These are phyloP conservation scores for Glycine soja DNA, from an alignment of 306 rosid genomes.

Conservation along the genomic window DNA sequence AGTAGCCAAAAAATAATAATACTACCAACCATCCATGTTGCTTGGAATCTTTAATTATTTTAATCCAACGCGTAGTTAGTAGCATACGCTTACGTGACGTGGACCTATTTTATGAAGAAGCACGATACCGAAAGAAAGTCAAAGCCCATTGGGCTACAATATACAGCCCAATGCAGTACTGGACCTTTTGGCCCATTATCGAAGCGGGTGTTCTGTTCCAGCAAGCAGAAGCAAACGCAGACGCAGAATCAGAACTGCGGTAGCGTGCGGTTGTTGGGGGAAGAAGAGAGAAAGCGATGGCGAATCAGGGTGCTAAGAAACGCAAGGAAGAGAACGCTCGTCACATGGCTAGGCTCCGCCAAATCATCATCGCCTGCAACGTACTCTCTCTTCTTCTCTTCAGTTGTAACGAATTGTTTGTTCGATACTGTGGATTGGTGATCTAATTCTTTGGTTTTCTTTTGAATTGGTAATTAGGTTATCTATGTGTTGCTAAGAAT, in stretches of 20 bases:
- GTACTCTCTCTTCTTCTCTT: conserved; percentile 41
- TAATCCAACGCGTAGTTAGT: neutral
- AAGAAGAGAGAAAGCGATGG: conserved; percentile 56
- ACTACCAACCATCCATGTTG: too few relatives aligned
- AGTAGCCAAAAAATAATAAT: too few relatives aligned
- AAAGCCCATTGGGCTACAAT: too few relatives aligned
- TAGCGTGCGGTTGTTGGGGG: too few relatives aligned
- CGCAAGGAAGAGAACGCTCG: conserved; percentile 92
- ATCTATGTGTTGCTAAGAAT: conserved; percentile 66
- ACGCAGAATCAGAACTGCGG: neutral
- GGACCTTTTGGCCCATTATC: too few relatives aligned
- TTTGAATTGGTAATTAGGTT: conserved; percentile 51
- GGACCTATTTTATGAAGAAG: neutral
- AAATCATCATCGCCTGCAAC: conserved; percentile 78
- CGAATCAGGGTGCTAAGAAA: conserved; percentile 97
- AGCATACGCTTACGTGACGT: neutral
- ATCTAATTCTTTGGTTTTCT: conserved; percentile 35
- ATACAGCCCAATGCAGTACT: too few relatives aligned
- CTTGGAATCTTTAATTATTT: too few relatives aligned
- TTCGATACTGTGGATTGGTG: neutral
- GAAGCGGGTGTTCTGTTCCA: too few relatives aligned
- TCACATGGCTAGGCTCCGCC: conserved; percentile 82
- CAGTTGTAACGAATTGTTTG: neutral
- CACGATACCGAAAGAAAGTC: too few relatives aligned
- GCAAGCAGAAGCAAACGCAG: neutral